Evolutionary conservation across 169 alveolate genomes (phyloP).

Genomic region (Haemoproteus tartakovskyi): DNA sequence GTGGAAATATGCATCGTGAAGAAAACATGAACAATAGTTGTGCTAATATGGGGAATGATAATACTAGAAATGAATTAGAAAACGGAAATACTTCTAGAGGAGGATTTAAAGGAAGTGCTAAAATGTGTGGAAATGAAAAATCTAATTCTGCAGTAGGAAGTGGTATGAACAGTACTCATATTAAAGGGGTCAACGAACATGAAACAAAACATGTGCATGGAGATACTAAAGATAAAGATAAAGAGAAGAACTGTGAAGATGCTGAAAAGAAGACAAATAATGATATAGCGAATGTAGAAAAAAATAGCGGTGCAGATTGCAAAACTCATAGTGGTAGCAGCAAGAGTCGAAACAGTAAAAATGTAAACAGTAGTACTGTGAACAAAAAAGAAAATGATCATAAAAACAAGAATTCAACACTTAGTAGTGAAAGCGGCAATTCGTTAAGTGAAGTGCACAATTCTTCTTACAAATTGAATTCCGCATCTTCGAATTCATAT

Average conservation of each 20-base stretch:
- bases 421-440: constrained; percentile 6
- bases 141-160: neutral
- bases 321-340: neutral
- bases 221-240: neutral
- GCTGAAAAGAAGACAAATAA: neutral
- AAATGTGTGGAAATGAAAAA: neutral
- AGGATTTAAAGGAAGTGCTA: neutral
- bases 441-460: neutral
- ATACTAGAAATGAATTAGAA: neutral
- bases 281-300: neutral
- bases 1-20: too few species aligned
- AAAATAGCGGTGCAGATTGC: neutral
- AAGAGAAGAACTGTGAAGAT: neutral
- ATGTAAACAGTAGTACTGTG: neutral
- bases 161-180: neutral
- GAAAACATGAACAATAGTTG: too few species aligned
- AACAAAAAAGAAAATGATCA: neutral
- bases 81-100: too few species aligned
- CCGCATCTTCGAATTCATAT: neutral
- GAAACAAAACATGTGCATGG: neutral
- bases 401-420: neutral
- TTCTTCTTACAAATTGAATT: neutral
- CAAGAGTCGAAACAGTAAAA: neutral
- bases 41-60: neutral
- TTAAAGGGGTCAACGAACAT: neutral